Evolutionary conservation across 331 rosid genomes (phyloP), one percentile per base, ranked within the genome.

Genomic region (Rhamnella rubrinervis): DNA sequence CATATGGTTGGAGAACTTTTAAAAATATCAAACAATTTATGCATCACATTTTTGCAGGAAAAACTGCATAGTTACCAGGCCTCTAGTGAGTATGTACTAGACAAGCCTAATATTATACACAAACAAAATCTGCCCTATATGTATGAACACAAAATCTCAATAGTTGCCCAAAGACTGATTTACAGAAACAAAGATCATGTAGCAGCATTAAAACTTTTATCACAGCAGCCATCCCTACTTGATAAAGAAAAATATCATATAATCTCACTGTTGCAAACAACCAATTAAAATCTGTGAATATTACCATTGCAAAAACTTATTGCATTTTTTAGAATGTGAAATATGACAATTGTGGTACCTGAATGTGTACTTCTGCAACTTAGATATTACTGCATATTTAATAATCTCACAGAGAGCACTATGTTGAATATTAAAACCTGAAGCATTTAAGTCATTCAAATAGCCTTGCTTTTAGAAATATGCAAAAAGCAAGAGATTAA

Each of bases 401-500:
- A 12, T 46, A 44, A 38, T 66, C 35, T 52, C 61, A 19, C 26
- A 53, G 20, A 26, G 31, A 63, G 12, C 16, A 10, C 49, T 9
- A 8, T 9, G 49, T 9, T 44, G 49, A 44, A 44, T 15, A 39
- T 8, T n/a, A n/a, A 23, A 15, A 28, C 17, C 18, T 8, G 21
- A 63, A 20, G 68, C 68, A 44, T 15, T 19, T 46, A 41, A 44
- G 7, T 21, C 49, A 63, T 7, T 53, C 19, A 60, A n/a, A n/a
- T 18, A 20, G 11, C 23, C 26, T 25, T 53, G 8, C 23, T 53
- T 59, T 25, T 4, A 1, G 11, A 38, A 26, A 69, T 20, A 49
- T 37, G 39, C 25, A 64, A 70, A 59, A 1, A 20, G n/a, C 23
- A 15, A 53, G 57, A 60, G 28, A 50, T 67, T 37, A 64, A 62